Percentiles rank a stretch among this genome's conserved stretches.
Evolutionary conservation across 306 rosid species (phyloP).

Genomic region (Prunus kanzakura): DNA sequence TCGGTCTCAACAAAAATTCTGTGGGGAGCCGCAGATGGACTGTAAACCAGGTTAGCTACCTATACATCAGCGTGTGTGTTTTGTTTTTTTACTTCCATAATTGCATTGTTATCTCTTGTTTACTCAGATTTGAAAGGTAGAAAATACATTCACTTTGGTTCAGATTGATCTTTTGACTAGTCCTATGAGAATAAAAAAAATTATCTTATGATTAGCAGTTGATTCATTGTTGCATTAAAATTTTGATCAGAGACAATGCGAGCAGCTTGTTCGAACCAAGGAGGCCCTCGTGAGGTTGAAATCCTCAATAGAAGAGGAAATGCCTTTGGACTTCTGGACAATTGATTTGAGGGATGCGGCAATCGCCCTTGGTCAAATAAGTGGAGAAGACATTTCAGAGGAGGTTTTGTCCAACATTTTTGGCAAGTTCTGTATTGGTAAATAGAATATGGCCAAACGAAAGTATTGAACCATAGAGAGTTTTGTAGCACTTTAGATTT

Average conservation of each 20-base stretch:
- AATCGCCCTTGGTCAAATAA: conserved; percentile 80
- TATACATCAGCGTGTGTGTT: not conserved
- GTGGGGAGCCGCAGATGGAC: conserved; percentile 86
- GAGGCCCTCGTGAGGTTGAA: conserved; percentile 78
- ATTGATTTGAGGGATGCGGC: conserved; percentile 90
- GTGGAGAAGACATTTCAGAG: conserved; percentile 92
- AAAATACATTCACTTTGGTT: not conserved
- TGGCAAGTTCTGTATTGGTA: conserved; percentile 86
- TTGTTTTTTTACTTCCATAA: not conserved
- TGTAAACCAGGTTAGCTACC: conserved; percentile 67
- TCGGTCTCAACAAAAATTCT: conserved; percentile 65
- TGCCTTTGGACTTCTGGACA: conserved; percentile 93
- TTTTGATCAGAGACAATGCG: conserved; percentile 81
- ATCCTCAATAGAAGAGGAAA: conserved; percentile 70
- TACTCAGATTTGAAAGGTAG: not conserved
- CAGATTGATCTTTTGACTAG: not conserved
- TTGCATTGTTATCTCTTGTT: not conserved
- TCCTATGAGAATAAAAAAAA: too few relatives aligned
- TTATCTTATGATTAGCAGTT: not conserved
- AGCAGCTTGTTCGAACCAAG: conserved; percentile 86
- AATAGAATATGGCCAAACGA: conserved; percentile 25
- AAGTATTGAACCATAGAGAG: not conserved
- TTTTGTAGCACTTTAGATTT: not conserved
- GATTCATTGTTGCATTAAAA: conserved; percentile 2
- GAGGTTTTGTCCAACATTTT: conserved; percentile 88